Evolutionary conservation across 2,329 filamentous ascomycete species (phyloP).

Genomic region (Leptographium radiaticola): DNA sequence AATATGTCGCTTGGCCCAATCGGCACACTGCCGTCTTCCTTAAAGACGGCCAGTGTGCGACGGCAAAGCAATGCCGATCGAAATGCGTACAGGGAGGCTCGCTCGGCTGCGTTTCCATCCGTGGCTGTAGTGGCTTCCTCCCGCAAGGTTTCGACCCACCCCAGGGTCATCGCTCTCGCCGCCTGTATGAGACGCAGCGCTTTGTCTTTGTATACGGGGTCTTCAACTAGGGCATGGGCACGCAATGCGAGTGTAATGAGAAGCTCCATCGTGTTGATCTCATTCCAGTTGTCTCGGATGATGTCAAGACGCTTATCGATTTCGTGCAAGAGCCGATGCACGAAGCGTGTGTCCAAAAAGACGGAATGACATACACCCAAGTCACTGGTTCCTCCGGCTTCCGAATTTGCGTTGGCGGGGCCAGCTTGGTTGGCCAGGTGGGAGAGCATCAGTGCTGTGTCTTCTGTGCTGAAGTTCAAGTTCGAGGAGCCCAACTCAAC

Average conservation of each 20-base stretch:
- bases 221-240: constrained; percentile 14
- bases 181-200: constrained; percentile 23
- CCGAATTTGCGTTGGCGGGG: constrained; percentile 17
- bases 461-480: constrained; percentile 46
- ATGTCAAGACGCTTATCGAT: constrained; percentile 27
- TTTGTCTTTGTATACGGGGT: constrained; percentile 2
- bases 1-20: not conserved
- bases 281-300: constrained; percentile 44
- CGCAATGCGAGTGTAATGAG: constrained; percentile 38
- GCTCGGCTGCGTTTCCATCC: constrained; percentile 24
- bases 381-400: not conserved
- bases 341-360: constrained; percentile 38
- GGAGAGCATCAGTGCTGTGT: constrained; percentile 33
- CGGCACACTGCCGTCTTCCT: not conserved
- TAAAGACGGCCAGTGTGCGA: constrained; percentile 18
- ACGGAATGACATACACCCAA: constrained; percentile 34
- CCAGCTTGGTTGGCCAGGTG: constrained; percentile 44
- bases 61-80: constrained; percentile 44
- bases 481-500: constrained; percentile 37
- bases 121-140: constrained; percentile 26
- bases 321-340: constrained; percentile 30
- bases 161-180: constrained; percentile 28
- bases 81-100: constrained; percentile 31
- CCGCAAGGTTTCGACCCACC: constrained; percentile 37
- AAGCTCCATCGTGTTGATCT: constrained; percentile 43